Base-by-base conservation (phyloP, 2,329 filamentous ascomycete genomes). In the Cladophialophora yegresii region DNA sequence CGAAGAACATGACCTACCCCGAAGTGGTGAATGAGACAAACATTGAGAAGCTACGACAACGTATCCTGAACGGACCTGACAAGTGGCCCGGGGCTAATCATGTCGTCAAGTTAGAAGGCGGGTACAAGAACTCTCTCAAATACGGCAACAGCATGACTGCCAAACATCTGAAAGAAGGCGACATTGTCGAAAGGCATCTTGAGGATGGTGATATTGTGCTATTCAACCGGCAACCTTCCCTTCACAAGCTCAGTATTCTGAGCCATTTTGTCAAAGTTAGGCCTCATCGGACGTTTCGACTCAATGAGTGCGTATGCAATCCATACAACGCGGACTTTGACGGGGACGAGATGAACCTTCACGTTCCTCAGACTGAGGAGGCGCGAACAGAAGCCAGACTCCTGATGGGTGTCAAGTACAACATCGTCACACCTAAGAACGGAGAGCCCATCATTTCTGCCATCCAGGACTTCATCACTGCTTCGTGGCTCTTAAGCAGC, bases 291-390 rank as follows among this genome's bases (percentile, higher is more conserved):
- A 99, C 95, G 0, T 98, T 99, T 75, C 89, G 95, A 61, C 83
- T 99, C 20, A 99, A 99, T 75, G 95, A 99, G 76, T 99, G 95
- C 85, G 95, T 96, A 1, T 99, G 95, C 78, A 93, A 90, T 67
- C 95, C 95, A 3, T 99, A 99, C 82, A 99, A 99, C 72, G 95
- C 95, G 62, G 95, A 99, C 85, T 99, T 99, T 71, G 95, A 99
- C 73, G 95, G 95, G 65, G 95, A 99, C 72, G 95, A 99, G 77
- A 99, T 99, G 95, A 99, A 99, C 72, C 79, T 99, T 54, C 95
- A 99, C 78, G 93, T 99, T 16, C 95, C 95, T 1, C 95, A 99
- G 75, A 98, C 95, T 0, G 95, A 99, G 79, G 95, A 99, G 77
- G 93, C 95, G 10, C 86, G 95, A 63, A 91, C 93, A 2, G 95